phyloP scores from a whole-genome alignment of 192 early-diverging fungal species.

The Coemansia sp. region DNA sequence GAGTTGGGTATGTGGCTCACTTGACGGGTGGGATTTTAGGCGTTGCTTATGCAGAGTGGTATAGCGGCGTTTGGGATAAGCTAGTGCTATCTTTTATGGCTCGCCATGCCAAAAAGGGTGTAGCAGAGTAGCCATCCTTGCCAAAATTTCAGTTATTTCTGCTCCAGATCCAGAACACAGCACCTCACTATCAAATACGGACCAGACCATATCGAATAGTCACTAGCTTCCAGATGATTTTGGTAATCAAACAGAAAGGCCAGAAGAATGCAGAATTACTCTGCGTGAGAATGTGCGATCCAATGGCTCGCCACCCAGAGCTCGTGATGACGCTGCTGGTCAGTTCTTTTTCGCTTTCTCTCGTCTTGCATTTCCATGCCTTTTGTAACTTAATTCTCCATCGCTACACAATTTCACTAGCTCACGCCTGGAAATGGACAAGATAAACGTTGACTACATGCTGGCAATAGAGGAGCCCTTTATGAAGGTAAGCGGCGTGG shows the following conservation, averaged over 20 bases:
- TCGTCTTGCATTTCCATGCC: not conserved
- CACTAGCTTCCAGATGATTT: not conserved
- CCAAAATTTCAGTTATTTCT: not conserved
- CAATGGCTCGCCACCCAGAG: not conserved
- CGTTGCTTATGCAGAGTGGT: slow-evolving; percentile 59
- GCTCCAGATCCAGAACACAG: not conserved
- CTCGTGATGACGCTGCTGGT: not conserved
- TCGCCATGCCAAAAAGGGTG: not conserved
- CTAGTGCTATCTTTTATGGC: slow-evolving; percentile 1
- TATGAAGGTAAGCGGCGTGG: slow-evolving; percentile 70
- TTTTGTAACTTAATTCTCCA: not conserved
- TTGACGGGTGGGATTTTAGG: slow-evolving; percentile 67
- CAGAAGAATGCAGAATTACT: not conserved
- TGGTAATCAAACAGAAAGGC: not conserved
- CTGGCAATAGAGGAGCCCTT: slow-evolving; percentile 93
- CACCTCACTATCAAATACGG: not conserved
- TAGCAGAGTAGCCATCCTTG: not conserved
- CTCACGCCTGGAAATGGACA: slow-evolving; percentile 59
- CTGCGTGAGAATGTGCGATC: not conserved
- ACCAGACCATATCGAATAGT: not conserved
- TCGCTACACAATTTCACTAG: not conserved
- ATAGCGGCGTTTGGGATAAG: slow-evolving; percentile 22
- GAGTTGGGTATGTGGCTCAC: slow-evolving; percentile 79
- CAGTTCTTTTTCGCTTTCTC: not conserved
- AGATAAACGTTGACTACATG: slow-evolving; percentile 75